Percentiles rank a stretch among this genome's conserved stretches.
These are phyloP conservation scores for Xerocomus amazonicus DNA, from an alignment of 1,284 basidiomycete genomes.

Conservation along the genomic window DNA sequence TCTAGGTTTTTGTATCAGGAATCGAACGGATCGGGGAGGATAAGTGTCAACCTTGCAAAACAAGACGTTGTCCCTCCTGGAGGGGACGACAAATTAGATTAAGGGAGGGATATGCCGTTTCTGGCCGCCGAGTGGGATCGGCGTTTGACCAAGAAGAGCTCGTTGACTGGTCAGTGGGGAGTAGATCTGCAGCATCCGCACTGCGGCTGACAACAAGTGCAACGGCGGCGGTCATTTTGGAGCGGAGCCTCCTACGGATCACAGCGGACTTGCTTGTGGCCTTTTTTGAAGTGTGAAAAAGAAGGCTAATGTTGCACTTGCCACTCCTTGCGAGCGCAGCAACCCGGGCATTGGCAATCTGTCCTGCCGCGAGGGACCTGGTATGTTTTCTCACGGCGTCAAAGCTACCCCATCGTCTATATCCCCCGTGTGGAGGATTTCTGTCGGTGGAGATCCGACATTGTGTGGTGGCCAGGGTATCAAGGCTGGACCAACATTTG, in stretches of 20 bases:
- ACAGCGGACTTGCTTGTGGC: constrained; percentile 27
- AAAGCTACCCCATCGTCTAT: neutral
- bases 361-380: neutral
- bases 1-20: constrained; percentile 14
- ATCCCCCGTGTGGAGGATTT: neutral
- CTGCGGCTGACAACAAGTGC: constrained; percentile 22
- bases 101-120: constrained; percentile 1
- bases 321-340: constrained; percentile 9
- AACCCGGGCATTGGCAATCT: constrained; percentile 6
- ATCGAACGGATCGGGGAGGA: neutral
- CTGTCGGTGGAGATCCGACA: neutral
- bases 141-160: neutral
- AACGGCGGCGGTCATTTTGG: constrained; percentile 26
- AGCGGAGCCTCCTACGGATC: constrained; percentile 23
- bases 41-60: constrained; percentile 19
- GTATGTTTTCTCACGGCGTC: constrained; percentile 1
- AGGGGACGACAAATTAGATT: constrained; percentile 5
- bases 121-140: neutral
- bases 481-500: neutral
- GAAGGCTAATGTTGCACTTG: constrained; percentile 14
- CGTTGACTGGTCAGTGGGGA: neutral
- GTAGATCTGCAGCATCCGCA: constrained; percentile 9
- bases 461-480: neutral
- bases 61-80: neutral
- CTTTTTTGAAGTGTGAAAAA: constrained; percentile 29